Conservation (phyloP, 306 rosid species). For the Alnus rubra region DNA sequence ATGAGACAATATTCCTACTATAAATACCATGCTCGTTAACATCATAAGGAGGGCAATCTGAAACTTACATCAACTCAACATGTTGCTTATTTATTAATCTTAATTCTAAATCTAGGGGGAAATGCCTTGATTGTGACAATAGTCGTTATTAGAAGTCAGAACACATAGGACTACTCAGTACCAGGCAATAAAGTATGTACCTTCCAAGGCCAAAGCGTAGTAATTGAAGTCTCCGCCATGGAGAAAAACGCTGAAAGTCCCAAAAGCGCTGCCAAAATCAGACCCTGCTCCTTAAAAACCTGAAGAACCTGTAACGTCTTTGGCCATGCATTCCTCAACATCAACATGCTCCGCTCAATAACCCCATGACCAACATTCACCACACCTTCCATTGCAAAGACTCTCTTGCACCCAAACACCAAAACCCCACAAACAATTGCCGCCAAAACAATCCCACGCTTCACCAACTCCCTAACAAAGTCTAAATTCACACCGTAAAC, state of each 20-base stretch:
- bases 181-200: conserved; percentile 30
- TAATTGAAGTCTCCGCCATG: conserved; percentile 98
- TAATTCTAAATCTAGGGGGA: not conserved
- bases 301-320: conserved; percentile 65
- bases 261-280: conserved; percentile 76
- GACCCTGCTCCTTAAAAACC: conserved; percentile 90
- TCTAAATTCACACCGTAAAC: conserved; percentile 37
- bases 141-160: not conserved
- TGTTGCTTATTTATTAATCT: not conserved
- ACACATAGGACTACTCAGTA: not conserved
- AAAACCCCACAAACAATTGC: conserved; percentile 70
- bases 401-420: conserved; percentile 60
- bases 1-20: not conserved
- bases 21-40: not conserved
- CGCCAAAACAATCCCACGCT: conserved; percentile 60
- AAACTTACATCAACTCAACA: not conserved
- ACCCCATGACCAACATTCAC: conserved; percentile 72
- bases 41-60: not conserved
- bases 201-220: conserved; percentile 99
- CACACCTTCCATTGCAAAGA: conserved; percentile 67
- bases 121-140: not conserved
- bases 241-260: conserved; percentile 98
- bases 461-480: conserved; percentile 42
- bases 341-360: conserved; percentile 64
- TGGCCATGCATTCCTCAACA: conserved; percentile 83